Conservation (phyloP, 2,329 filamentous ascomycete species). For the Metarhizium album region DNA sequence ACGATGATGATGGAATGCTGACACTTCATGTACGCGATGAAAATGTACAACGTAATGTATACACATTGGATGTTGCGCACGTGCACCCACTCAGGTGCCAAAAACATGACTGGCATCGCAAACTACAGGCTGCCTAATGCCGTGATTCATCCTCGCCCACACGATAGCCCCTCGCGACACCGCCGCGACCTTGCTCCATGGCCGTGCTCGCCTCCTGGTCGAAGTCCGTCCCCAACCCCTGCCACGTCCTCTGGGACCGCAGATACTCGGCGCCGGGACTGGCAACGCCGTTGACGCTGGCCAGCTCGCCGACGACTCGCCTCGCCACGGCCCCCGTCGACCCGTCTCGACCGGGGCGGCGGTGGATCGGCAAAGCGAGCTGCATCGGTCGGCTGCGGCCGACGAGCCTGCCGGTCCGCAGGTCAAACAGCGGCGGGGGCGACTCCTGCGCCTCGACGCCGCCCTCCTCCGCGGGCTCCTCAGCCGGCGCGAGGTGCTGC, state of each 20-base stretch:
- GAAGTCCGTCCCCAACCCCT: conserved; percentile 82
- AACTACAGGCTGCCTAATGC: conserved; percentile 13
- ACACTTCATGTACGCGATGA: neutral
- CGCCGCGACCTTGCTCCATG: conserved; percentile 77
- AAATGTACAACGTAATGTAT: too few species aligned
- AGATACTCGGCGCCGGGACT: conserved; percentile 88
- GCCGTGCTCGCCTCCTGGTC: conserved; percentile 47
- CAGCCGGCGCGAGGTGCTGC: conserved; percentile 7
- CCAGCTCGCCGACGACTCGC: conserved; percentile 53
- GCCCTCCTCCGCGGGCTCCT: conserved; percentile 15
- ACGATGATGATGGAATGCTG: too few species aligned
- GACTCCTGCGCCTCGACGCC: conserved; percentile 56
- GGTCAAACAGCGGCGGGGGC: conserved; percentile 80
- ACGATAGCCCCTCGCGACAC: conserved; percentile 79
- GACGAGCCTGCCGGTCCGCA: conserved; percentile 76
- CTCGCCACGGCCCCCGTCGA: conserved; percentile 53
- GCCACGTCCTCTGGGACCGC: conserved; percentile 76
- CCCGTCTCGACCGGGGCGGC: too few species aligned
- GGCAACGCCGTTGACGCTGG: conserved; percentile 72
- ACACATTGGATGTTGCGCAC: too few species aligned
- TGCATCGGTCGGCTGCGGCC: conserved; percentile 69
- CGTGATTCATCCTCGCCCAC: conserved; percentile 48
- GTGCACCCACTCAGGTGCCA: neutral
- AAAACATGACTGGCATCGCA: neutral
- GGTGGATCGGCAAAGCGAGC: conserved; percentile 26